These are phyloP conservation scores for Geosmithia flava DNA, from an alignment of 2,329 filamentous ascomycete genomes.

Conservation along the genomic window DNA sequence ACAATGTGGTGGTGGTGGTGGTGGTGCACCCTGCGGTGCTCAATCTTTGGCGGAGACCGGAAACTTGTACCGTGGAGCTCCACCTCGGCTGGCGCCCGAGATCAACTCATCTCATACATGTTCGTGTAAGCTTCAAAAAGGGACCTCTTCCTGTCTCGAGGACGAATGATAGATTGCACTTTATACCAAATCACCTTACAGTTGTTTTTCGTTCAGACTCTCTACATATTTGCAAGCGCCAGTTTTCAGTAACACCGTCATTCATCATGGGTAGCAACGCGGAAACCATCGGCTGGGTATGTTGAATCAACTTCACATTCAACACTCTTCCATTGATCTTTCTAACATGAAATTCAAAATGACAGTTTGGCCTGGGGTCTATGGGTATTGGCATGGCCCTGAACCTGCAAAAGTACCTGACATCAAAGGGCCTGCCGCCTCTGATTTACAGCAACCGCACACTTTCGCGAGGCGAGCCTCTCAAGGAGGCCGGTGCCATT, in stretches of 20 bases:
- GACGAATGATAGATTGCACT: too few species aligned
- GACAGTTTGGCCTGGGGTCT: conserved; percentile 27
- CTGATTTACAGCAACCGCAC: conserved; percentile 33
- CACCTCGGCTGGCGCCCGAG: too few species aligned
- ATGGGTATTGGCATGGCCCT: conserved; percentile 37
- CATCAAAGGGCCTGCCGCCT: conserved; percentile 5
- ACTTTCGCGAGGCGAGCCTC: conserved; percentile 25
- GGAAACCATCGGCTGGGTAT: neutral
- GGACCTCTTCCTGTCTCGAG: too few species aligned
- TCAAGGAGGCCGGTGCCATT: conserved; percentile 14
- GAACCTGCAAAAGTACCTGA: conserved; percentile 32
- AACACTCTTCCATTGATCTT: neutral
- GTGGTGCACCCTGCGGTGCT: too few species aligned
- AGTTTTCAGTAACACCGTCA: neutral
- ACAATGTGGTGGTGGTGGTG: too few species aligned
- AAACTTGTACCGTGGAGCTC: too few species aligned
- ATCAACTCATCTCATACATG: too few species aligned
- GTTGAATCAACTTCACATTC: neutral
- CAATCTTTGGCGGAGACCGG: too few species aligned
- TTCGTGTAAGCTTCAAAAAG: too few species aligned
- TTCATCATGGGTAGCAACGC: neutral
- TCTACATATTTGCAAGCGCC: too few species aligned
- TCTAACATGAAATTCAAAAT: neutral
- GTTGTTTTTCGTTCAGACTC: too few species aligned
- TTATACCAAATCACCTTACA: too few species aligned